Evolutionary conservation across 2,329 filamentous ascomycete genomes (phyloP).

Genomic region (Aspergillus nomiae): DNA sequence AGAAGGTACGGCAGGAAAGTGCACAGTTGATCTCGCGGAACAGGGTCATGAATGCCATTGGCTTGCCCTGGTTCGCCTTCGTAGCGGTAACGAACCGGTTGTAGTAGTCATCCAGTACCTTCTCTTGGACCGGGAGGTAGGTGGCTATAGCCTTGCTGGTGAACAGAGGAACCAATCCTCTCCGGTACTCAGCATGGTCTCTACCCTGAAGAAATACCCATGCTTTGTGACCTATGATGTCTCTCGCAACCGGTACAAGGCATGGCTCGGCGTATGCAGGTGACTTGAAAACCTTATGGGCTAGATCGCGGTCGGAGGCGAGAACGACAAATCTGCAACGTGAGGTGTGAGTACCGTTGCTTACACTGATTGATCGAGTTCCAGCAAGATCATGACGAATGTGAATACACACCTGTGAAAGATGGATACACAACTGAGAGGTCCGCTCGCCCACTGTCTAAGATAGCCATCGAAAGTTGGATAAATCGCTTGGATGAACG

Average conservation of each 20-base stretch:
- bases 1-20: constrained; percentile 84
- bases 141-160: constrained; percentile 78
- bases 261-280: constrained; percentile 83
- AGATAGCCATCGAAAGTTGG: constrained; percentile 84
- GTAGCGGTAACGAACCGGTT: constrained; percentile 71
- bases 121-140: constrained; percentile 87
- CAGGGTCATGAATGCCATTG: constrained; percentile 76
- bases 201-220: constrained; percentile 94
- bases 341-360: constrained; percentile 1
- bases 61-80: constrained; percentile 65
- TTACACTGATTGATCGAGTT: not conserved
- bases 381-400: not conserved
- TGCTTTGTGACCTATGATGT: constrained; percentile 80
- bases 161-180: constrained; percentile 85
- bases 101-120: constrained; percentile 80
- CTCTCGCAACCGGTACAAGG: constrained; percentile 83
- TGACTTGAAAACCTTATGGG: constrained; percentile 89
- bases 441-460: constrained; percentile 83
- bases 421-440: constrained; percentile 87
- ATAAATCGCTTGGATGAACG: constrained; percentile 81
- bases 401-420: constrained; percentile 77
- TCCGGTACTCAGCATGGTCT: constrained; percentile 85
- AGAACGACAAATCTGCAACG: constrained; percentile 79
- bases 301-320: constrained; percentile 84
- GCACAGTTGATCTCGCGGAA: constrained; percentile 90